Base-by-base conservation (phyloP, 2,329 filamentous ascomycete genomes). In the Verticillium nubilum region DNA sequence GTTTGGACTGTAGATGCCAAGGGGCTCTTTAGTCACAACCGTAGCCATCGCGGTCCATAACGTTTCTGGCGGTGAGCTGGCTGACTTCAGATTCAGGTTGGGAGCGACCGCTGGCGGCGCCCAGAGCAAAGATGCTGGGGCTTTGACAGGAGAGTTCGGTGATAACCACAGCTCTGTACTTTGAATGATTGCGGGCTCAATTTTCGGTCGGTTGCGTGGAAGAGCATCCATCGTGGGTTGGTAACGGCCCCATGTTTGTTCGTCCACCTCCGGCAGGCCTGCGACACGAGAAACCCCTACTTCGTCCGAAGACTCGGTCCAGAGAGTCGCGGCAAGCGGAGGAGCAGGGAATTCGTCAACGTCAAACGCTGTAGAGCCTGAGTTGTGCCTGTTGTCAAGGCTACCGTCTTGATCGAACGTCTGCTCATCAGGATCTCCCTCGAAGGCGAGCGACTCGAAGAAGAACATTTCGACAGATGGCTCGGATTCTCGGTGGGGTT, bases 201-300 rank as follows among this genome's bases (percentile, higher is more conserved):
- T 61, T 31, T 63, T 63, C 33, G 67, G 64, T 54, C 70, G 69
- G 13, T 69, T 60, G 58, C 73, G 74, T 3, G 60, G 58, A 33
- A 67, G 60, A 58, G 61, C 67, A 19, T 62, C 65, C 25, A 66
- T 60, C 23, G 67, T 60, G 9, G 64, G 63, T 42, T 71, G 65
- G 58, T 77, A 76, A 42, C 62, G 62, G 42, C 69, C 67, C 76
- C 75, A 78, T n/a, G 65, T 68, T 19, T 65, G 61, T 35, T 67
- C 64, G 59, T 75, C 73, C 17, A 74, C 75, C 63, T 79, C 73
- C 25, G 72, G 68, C 7, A 75, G 67, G 56, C 73, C 72, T 27
- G 63, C 65, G n/a, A 17, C 33, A 42, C 52, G 60, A 15, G 28
- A 52, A 25, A 26, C 26, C 52, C 26, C 23, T 23, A 7, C 52